Base-by-base conservation (phyloP, 2,329 filamentous ascomycete genomes). In the Neodidymelliopsis sp. region DNA sequence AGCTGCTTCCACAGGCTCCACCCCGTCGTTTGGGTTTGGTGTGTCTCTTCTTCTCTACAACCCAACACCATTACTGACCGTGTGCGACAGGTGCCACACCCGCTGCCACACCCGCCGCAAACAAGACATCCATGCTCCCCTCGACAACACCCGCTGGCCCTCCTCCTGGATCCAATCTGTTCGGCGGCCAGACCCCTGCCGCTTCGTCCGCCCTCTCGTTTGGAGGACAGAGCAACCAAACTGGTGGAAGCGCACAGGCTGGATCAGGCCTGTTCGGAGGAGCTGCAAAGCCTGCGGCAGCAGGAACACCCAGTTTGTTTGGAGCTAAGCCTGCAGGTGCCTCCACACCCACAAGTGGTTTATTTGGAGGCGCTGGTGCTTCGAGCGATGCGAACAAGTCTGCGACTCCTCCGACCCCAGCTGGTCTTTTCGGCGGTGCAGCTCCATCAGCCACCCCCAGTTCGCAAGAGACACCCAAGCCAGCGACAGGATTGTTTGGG, bases 61-160 rank as follows among this genome's bases (percentile, higher is more conserved):
- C n/a, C 30, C 25, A 22, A 34, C 24, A 15, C 19, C 30, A 4
- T 11, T 18, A 19, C 38, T 48, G 23, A 53, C 29, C 20, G 4
- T 6, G 15, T 7, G 4, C 15, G 44, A 48, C 35, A 63, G 60
- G 54, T 29, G 62, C 60, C 13, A 62, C 64, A 13, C 59, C 63
- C 29, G 46, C 65, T 54, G 69, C 67, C 9, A 74, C 71, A 2
- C 70, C 71, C 10, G 68, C 71, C 10, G 34, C 65, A 13, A 67
- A 58, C 30, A 74, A 74, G 56, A 69, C 73, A 10, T 65, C 65
- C n/a, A 58, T 62, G 25, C 62, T 73, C 22, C 60, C 62, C n/a
- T 73, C 71, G 3, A 74, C 71, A 4, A 74, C 70, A 9, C 71
- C 71, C 31, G 71, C 70, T n/a, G 71, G 71, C 36, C 63, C 67